Percentiles rank a stretch among this genome's conserved stretches.
These are phyloP conservation scores for Tylopilus sp. DNA, from an alignment of 768 basidiomycete species.

Conservation along the genomic window DNA sequence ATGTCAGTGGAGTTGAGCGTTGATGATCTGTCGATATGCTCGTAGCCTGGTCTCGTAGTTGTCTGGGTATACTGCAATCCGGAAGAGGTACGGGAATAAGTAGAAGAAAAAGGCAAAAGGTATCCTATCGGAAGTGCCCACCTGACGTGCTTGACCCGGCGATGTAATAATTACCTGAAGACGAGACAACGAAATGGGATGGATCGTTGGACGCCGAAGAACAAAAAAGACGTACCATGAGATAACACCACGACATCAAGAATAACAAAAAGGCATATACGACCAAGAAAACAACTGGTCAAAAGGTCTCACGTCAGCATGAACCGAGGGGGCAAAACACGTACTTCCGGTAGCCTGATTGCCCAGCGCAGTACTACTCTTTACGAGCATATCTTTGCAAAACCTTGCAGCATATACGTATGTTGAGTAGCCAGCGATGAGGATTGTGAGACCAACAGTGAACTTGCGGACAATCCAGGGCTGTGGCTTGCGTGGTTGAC, in stretches of 20 bases:
- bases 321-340: conserved; percentile 31
- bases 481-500: conserved; percentile 46
- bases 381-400: conserved; percentile 66
- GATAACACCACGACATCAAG: conserved; percentile 80
- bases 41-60: conserved; percentile 21
- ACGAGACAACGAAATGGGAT: neutral
- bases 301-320: conserved; percentile 3
- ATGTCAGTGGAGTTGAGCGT: conserved; percentile 22
- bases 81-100: conserved; percentile 8
- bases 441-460: conserved; percentile 54
- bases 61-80: conserved; percentile 23
- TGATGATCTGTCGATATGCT: conserved; percentile 16
- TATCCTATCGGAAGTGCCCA: conserved; percentile 32
- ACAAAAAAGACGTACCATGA: conserved; percentile 46
- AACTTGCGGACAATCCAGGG: conserved; percentile 77
- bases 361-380: conserved; percentile 40
- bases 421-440: conserved; percentile 59
- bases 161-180: conserved; percentile 58
- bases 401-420: conserved; percentile 81
- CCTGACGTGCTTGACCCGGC: conserved; percentile 68
- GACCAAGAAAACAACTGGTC: conserved; percentile 61
- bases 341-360: conserved; percentile 60
- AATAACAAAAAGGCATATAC: conserved; percentile 60
- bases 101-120: neutral
- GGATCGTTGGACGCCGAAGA: neutral